Evolutionary conservation across 2,329 filamentous ascomycete species (phyloP).

Genomic region (Endothia cerciana): DNA sequence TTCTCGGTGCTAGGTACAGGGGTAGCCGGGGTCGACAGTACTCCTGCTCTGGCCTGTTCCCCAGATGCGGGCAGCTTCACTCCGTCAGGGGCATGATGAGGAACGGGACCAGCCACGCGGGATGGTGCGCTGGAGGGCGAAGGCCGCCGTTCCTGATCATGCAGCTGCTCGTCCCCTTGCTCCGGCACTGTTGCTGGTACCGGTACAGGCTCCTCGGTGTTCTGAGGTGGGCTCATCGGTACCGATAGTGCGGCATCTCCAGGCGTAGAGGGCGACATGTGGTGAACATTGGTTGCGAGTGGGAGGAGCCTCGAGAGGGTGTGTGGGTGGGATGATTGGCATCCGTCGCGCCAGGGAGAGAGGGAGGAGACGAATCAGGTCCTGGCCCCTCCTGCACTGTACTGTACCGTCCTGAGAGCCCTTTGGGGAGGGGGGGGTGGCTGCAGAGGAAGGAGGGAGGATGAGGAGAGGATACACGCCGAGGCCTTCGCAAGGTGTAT

Average conservation of each 20-base stretch:
- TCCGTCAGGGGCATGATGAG: constrained; percentile 20
- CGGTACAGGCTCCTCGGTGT: constrained; percentile 39
- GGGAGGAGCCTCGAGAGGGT: constrained; percentile 31
- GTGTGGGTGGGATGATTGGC: constrained; percentile 37
- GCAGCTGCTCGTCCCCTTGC: constrained; percentile 10
- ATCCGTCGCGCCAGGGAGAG: constrained; percentile 26
- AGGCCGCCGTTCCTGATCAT: constrained; percentile 16
- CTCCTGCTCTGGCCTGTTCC: constrained; percentile 22
- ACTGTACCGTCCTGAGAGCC: not conserved
- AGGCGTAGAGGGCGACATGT: constrained; percentile 58
- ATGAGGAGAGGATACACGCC: constrained; percentile 10
- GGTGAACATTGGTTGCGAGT: constrained; percentile 55
- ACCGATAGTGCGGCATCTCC: constrained; percentile 56
- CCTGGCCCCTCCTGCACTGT: not conserved
- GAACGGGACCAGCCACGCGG: constrained; percentile 6
- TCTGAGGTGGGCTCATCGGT: constrained; percentile 32
- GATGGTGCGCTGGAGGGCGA: constrained; percentile 7
- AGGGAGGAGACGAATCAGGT: constrained; percentile 15
- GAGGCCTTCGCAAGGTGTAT: constrained; percentile 19
- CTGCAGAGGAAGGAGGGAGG: not conserved
- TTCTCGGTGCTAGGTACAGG: constrained; percentile 30
- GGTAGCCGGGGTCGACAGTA: constrained; percentile 25
- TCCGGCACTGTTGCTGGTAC: constrained; percentile 33
- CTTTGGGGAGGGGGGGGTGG: too few relatives aligned
- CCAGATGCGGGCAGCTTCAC: constrained; percentile 22